These are phyloP conservation scores for Fusarium coicis DNA, from an alignment of 2,329 filamentous ascomycete genomes.

Conservation along the genomic window DNA sequence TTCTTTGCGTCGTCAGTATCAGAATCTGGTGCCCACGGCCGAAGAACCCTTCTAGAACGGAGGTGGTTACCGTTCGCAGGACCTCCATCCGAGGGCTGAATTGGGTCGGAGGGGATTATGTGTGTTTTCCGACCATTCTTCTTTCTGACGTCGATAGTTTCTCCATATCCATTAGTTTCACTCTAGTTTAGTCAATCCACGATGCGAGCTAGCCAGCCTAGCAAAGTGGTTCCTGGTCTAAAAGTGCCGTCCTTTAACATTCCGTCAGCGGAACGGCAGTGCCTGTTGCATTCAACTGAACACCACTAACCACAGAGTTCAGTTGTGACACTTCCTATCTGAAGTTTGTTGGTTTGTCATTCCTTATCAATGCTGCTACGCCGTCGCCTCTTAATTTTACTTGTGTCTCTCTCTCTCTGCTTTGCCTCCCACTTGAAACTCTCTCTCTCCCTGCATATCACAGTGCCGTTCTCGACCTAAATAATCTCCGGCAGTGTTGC, in stretches of 20 bases:
- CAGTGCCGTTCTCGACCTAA: not conserved
- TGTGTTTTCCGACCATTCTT: slow-evolving; percentile 21
- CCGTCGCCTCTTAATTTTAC: not conserved
- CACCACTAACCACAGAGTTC: slow-evolving; percentile 8
- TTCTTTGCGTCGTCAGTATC: not conserved
- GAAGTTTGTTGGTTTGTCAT: not conserved
- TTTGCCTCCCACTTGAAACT: slow-evolving; percentile 1
- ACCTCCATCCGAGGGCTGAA: slow-evolving; percentile 4
- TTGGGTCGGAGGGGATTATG: slow-evolving; percentile 27
- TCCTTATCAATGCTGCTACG: slow-evolving; percentile 1
- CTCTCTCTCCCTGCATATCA: not conserved
- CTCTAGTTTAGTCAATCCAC: not conserved
- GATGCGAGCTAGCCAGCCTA: not conserved
- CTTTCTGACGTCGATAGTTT: slow-evolving; percentile 11
- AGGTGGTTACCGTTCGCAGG: slow-evolving; percentile 27
- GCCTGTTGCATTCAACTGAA: not conserved
- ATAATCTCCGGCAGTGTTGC: slow-evolving; percentile 40
- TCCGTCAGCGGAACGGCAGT: slow-evolving; percentile 29
- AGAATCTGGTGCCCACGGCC: not conserved
- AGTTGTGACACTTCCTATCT: not conserved
- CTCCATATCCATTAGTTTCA: not conserved
- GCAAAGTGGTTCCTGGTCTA: slow-evolving; percentile 28
- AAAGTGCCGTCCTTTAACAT: slow-evolving; percentile 24
- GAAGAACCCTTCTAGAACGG: slow-evolving; percentile 34
- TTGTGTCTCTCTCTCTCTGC: not conserved